Evolutionary conservation across 2,329 filamentous ascomycete species (phyloP).

Genomic region (Verticillium nubilum): DNA sequence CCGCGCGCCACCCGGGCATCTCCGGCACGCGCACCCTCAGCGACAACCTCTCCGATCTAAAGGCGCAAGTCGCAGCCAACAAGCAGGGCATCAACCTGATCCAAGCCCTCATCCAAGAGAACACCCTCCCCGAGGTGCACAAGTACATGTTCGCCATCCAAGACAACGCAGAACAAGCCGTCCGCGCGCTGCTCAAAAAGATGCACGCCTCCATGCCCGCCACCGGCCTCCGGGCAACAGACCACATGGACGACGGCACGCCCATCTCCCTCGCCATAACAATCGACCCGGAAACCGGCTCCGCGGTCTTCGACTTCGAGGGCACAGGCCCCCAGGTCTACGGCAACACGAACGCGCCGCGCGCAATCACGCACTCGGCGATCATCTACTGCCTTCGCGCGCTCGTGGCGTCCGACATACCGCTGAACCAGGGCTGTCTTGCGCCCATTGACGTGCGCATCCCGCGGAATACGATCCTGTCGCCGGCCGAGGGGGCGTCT

Average conservation of each 20-base stretch:
- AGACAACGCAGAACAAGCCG: conserved; percentile 9
- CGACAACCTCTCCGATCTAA: conserved; percentile 72
- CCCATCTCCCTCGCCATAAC: conserved; percentile 20
- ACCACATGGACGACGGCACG: conserved; percentile 65
- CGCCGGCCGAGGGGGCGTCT: conserved; percentile 69
- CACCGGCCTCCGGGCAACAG: conserved; percentile 61
- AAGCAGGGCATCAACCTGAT: conserved; percentile 74
- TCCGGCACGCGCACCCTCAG: conserved; percentile 64
- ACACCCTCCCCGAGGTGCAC: conserved; percentile 64
- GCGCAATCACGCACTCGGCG: conserved; percentile 24
- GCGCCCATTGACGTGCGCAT: conserved; percentile 71
- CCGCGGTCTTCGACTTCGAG: conserved; percentile 53
- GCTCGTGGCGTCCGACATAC: conserved; percentile 76
- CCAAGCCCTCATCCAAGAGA: conserved; percentile 67
- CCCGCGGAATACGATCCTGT: conserved; percentile 66
- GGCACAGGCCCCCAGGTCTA: conserved; percentile 47
- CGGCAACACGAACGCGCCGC: conserved; percentile 23
- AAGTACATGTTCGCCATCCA: conserved; percentile 13
- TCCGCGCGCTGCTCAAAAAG: conserved; percentile 8
- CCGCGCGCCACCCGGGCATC: conserved; percentile 55
- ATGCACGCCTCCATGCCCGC: conserved; percentile 58
- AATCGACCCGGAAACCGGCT: conserved; percentile 59
- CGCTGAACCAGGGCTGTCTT: conserved; percentile 80
- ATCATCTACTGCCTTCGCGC: conserved; percentile 67
- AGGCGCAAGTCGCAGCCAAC: conserved; percentile 70